phyloP scores from a whole-genome alignment of 805 yeast genomes.

The Ogataea corticis region DNA sequence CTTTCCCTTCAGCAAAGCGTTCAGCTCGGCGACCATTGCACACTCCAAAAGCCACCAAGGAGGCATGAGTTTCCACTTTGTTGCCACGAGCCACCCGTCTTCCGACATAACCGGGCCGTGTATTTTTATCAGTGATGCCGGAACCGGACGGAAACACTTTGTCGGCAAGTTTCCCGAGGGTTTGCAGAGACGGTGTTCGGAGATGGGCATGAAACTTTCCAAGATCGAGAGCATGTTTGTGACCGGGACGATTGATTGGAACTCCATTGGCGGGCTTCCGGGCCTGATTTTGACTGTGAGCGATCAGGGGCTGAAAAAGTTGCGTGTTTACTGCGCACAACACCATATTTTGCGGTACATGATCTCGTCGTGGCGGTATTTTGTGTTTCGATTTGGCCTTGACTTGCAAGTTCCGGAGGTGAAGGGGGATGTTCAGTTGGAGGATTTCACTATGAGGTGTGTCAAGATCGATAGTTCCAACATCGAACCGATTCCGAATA shows the following conservation, averaged over 20 bases:
- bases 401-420: slow-evolving; percentile 37
- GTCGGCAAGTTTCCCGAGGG: slow-evolving; percentile 89
- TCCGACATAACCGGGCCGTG: slow-evolving; percentile 60
- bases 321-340: slow-evolving; percentile 57
- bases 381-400: slow-evolving; percentile 78
- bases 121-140: slow-evolving; percentile 47
- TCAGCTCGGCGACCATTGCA: too few species aligned
- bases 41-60: not conserved
- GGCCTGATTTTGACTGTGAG: slow-evolving; percentile 81
- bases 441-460: slow-evolving; percentile 22
- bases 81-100: slow-evolving; percentile 60
- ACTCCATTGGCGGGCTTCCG: slow-evolving; percentile 86
- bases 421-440: slow-evolving; percentile 7
- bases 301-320: slow-evolving; percentile 66
- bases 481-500: not conserved
- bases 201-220: slow-evolving; percentile 55
- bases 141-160: slow-evolving; percentile 56
- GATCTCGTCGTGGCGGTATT: slow-evolving; percentile 81
- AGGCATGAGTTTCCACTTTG: slow-evolving; percentile 46
- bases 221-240: slow-evolving; percentile 67
- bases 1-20: too few species aligned
- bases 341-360: slow-evolving; percentile 49
- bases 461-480: slow-evolving; percentile 18
- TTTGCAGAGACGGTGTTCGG: slow-evolving; percentile 71
- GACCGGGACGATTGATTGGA: slow-evolving; percentile 79